Evolutionary conservation across 371 early-diverging fungal species (phyloP).

Genomic region (Lichtheimia corymbifera): DNA sequence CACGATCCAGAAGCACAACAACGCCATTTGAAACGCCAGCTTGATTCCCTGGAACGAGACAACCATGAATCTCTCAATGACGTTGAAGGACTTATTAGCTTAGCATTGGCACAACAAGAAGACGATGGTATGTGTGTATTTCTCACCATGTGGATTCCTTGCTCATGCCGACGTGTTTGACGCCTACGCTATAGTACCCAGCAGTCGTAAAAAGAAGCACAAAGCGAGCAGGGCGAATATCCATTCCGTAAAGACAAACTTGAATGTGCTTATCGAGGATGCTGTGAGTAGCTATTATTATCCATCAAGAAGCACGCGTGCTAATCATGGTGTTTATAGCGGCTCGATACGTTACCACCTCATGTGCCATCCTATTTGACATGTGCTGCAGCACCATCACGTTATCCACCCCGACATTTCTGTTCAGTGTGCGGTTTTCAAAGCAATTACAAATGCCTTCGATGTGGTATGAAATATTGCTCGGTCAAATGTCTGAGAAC

Average conservation of each 20-base stretch:
- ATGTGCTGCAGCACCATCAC: slow-evolving; percentile 53
- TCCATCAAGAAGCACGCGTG: not conserved
- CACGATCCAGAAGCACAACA: slow-evolving; percentile 45
- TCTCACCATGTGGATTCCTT: not conserved
- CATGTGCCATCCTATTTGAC: slow-evolving; percentile 53
- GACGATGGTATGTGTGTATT: slow-evolving; percentile 5
- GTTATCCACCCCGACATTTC: slow-evolving; percentile 64
- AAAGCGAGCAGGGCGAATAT: slow-evolving; percentile 32
- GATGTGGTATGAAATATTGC: slow-evolving; percentile 72
- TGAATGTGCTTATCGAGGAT: slow-evolving; percentile 56
- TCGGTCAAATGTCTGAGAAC: slow-evolving; percentile 57
- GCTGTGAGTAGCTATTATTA: slow-evolving; percentile 14
- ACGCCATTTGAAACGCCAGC: slow-evolving; percentile 55
- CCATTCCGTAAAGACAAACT: slow-evolving; percentile 51
- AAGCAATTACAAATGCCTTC: slow-evolving; percentile 58
- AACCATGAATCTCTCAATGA: slow-evolving; percentile 62
- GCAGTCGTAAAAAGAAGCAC: slow-evolving; percentile 23
- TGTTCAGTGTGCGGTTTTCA: slow-evolving; percentile 71
- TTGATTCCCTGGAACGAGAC: slow-evolving; percentile 67
- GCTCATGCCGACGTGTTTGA: not conserved
- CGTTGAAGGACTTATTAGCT: slow-evolving; percentile 57
- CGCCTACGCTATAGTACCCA: not conserved
- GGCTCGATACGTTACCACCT: slow-evolving; percentile 27
- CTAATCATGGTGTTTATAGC: slow-evolving; percentile 10
- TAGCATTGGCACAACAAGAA: slow-evolving; percentile 50